Conservation (phyloP, 2,329 filamentous ascomycete genomes). For the Arthroderma sp. region DNA sequence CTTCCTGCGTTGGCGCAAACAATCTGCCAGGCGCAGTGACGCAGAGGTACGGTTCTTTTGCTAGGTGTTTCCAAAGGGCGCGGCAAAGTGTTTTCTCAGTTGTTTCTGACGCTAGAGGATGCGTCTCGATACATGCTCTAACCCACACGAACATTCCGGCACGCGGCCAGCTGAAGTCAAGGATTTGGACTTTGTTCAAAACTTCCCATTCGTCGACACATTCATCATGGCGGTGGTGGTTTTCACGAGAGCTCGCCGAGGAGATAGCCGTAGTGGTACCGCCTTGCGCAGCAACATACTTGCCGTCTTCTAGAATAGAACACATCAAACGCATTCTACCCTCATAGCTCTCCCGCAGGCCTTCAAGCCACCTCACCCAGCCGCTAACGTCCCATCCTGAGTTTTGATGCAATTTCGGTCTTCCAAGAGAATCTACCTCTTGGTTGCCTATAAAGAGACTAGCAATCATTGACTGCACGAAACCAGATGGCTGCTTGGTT, state of each 20-base stretch:
- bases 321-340: conserved; percentile 73
- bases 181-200: conserved; percentile 60
- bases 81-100: conserved; percentile 44
- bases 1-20: conserved; percentile 55
- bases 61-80: conserved; percentile 60
- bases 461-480: conserved; percentile 72
- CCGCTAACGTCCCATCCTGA: conserved; percentile 66
- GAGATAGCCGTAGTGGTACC: conserved; percentile 17
- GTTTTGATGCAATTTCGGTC: conserved; percentile 37
- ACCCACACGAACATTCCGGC: conserved; percentile 93
- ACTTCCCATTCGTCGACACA: conserved; percentile 55
- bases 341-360: conserved; percentile 72
- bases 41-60: conserved; percentile 54
- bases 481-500: conserved; percentile 77
- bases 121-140: conserved; percentile 54
- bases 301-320: conserved; percentile 54
- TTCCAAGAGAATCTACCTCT: conserved; percentile 30
- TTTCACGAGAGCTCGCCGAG: conserved; percentile 9
- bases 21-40: conserved; percentile 58
- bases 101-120: conserved; percentile 52
- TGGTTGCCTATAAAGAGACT: conserved; percentile 63
- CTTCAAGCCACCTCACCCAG: conserved; percentile 84
- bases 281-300: conserved; percentile 42
- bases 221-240: conserved; percentile 14
- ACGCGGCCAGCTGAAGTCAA: conserved; percentile 64